A percentile compares a stretch with the other conserved stretches of the same genome.
Evolutionary conservation across 2,329 filamentous ascomycete genomes (phyloP).

Genomic region (Colletotrichum sojae): DNA sequence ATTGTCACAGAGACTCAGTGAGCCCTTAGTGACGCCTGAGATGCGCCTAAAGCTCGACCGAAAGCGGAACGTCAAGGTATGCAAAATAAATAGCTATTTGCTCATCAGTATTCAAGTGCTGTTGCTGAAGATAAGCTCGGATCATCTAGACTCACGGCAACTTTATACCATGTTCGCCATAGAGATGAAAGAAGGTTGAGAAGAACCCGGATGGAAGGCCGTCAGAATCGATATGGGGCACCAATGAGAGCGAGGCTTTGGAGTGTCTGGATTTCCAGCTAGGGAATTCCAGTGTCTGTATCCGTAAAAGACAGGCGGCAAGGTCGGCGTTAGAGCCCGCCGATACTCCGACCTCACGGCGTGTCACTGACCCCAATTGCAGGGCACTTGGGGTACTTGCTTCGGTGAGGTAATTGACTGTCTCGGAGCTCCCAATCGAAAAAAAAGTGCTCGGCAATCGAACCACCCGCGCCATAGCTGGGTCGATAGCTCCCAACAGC

Average conservation of each 20-base stretch:
- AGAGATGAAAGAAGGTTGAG: not conserved
- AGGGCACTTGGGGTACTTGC: not conserved
- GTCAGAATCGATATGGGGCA: not conserved
- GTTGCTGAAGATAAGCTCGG: not conserved
- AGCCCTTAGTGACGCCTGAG: not conserved
- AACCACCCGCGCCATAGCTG: constrained; percentile 25
- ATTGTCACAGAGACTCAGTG: not conserved
- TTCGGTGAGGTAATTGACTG: constrained; percentile 30
- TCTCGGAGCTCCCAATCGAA: constrained; percentile 13
- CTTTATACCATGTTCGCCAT: not conserved
- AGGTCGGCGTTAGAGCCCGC: constrained; percentile 29
- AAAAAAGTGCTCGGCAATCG: constrained; percentile 26
- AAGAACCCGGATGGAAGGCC: not conserved
- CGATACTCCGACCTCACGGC: constrained; percentile 24
- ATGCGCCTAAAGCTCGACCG: not conserved
- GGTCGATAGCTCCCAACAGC: constrained; percentile 20
- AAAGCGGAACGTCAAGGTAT: not conserved
- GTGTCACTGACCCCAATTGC: not conserved
- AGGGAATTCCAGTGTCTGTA: not conserved
- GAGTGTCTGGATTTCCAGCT: not conserved
- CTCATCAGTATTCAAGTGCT: not conserved
- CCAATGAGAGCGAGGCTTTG: constrained; percentile 5
- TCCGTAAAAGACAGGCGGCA: not conserved
- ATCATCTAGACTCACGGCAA: constrained; percentile 6
- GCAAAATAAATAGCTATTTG: not conserved